phyloP scores from a whole-genome alignment of 169 alveolate species.

The Plasmodium billcollinsi region DNA sequence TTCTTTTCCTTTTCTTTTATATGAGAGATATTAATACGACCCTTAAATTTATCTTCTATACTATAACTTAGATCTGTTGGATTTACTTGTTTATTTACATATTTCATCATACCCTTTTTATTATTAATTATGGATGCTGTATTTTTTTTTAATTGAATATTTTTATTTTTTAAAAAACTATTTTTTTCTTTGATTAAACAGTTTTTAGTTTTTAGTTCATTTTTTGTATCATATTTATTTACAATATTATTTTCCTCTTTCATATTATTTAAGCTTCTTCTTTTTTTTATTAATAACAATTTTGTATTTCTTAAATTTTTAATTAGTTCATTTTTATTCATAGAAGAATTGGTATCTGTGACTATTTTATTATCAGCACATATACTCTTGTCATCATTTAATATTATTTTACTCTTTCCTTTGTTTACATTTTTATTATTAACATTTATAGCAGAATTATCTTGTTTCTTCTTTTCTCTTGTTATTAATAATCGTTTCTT shows the following conservation, averaged over 20 bases:
- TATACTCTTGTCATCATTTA: not conserved
- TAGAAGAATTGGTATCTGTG: not conserved
- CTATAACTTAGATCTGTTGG: no score
- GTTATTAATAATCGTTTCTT: constrained; percentile 34
- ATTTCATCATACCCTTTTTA: no score
- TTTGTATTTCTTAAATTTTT: constrained; percentile 8
- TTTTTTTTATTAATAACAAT: not conserved
- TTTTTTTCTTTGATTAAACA: no score
- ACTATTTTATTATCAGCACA: not conserved
- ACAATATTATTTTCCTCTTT: not conserved
- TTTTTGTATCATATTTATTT: not conserved
- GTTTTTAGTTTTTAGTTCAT: no score
- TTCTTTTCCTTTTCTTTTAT: not conserved
- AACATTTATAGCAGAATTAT: not conserved
- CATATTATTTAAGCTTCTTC: not conserved
- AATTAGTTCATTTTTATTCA: not conserved
- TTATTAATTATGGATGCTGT: no score
- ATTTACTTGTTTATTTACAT: no score
- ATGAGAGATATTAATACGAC: not conserved
- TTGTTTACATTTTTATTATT: not conserved
- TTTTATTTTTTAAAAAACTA: no score
- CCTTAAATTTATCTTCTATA: not conserved
- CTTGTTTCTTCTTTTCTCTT: constrained; percentile 11
- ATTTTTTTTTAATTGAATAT: no score
- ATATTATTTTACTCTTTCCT: not conserved